Evolutionary conservation across 805 yeast species (phyloP), one percentile per base, ranked within the genome.

Genomic region (Blastobotrys robertii): DNA sequence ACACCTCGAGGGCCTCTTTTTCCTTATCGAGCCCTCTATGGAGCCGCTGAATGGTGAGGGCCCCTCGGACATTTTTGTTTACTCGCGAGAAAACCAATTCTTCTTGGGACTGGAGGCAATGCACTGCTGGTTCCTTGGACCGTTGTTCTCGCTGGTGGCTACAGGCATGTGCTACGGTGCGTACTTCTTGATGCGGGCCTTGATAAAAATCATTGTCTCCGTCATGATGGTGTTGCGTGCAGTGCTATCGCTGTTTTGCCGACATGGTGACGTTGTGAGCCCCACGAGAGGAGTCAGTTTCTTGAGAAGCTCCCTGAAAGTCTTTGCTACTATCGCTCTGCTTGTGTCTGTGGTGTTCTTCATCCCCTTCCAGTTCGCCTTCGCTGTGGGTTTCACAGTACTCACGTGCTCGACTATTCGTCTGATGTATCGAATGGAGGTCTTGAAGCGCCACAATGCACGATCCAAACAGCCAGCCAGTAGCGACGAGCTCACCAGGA

Each of bases 361-460:
- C 55, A 63, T 84, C 10, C 96, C 96, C 0, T 87, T 79, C 55
- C 95, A 87, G 57, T 72, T 86, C 56, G 88, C 84, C 1, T 84
- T 72, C 53, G 64, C 77, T 6, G 69, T 83, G 6, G 70, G 81
- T 37, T 66, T 76, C 38, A 19, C 25, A 19, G 25, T 19, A 19
- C 25, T 19, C 25, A 19, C 25, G 22, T 76, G 8, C 70, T 81
- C 1, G 95, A 85, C 57, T 50, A 66, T 1, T 53, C 71, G n/a
- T 73, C 76, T 22, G 70, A 76, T 29, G 38, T 80, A 3, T 41
- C 22, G 14, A 31, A 46, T 15, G 37, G 37, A 35, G 6, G 25
- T 19, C 4, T 6, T 19, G 25, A 19, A 19, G 6, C 25, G 25
- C 6, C 25, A 19, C 25, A 45, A 32, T 30, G 47, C 33, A 33